Conservation (phyloP, 495 filamentous ascomycete genomes). For the Pyrenula aspistea region DNA sequence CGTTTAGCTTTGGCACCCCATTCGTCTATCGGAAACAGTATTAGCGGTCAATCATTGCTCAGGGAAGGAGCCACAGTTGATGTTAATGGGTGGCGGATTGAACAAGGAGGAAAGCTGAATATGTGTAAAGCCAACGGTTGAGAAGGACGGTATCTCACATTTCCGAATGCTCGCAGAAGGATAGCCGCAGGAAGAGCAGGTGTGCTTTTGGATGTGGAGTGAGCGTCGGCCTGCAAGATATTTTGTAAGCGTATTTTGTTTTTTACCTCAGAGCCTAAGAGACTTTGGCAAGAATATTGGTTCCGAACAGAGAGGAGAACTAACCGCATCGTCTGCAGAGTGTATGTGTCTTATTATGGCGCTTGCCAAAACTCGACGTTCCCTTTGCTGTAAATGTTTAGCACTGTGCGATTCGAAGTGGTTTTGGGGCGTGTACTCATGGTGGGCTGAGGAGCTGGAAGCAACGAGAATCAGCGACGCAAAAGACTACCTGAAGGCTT, state of each 20-base stretch:
- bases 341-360: conserved; percentile 99
- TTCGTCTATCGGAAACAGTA: conserved; percentile 55
- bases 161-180: conserved; percentile 91
- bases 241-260: conserved; percentile 4
- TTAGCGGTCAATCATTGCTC: too few relatives aligned
- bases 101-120: too few relatives aligned
- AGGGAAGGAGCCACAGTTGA: too few relatives aligned
- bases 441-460: not conserved
- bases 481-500: too few relatives aligned
- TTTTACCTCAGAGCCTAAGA: too few relatives aligned
- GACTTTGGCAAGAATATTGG: too few relatives aligned
- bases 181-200: conserved; percentile 95
- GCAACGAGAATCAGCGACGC: not conserved
- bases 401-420: conserved; percentile 1
- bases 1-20: conserved; percentile 99
- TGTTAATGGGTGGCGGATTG: too few relatives aligned
- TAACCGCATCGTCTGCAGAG: conserved; percentile 98
- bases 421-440: conserved; percentile 2
- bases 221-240: conserved; percentile 68
- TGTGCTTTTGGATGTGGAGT: conserved; percentile 98
- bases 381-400: conserved; percentile 64
- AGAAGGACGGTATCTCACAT: conserved; percentile 61
- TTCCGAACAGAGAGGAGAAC: conserved; percentile 24
- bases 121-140: conserved; percentile 3
- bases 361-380: conserved; percentile 94